Conservation (phyloP, 2,329 filamentous ascomycete species). For the Talaromyces sp. region DNA sequence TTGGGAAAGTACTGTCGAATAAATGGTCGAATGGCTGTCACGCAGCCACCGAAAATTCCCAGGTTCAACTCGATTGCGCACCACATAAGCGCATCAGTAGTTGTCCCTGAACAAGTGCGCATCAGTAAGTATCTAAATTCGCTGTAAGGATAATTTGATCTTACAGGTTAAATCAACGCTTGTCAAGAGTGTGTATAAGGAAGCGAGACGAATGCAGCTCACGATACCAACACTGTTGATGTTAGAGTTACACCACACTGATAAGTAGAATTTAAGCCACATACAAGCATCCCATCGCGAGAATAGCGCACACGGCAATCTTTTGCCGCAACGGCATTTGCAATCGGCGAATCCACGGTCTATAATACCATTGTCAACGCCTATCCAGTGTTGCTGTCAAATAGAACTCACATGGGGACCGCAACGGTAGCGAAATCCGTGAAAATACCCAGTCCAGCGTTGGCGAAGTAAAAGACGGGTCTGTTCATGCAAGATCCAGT, state of each 20-base stretch:
- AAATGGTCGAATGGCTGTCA: constrained; percentile 34
- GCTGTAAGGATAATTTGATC: too few relatives aligned
- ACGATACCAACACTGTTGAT: constrained; percentile 30
- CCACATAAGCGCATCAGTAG: constrained; percentile 30
- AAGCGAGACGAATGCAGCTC: constrained; percentile 32
- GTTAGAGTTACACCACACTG: background rate
- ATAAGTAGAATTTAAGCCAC: constrained; percentile 3
- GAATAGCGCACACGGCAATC: constrained; percentile 30
- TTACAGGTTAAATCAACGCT: constrained; percentile 31
- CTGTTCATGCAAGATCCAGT: constrained; percentile 29
- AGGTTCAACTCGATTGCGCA: constrained; percentile 34
- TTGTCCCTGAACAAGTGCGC: constrained; percentile 28
- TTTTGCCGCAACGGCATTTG: constrained; percentile 36
- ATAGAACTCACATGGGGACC: constrained; percentile 29
- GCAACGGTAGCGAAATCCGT: constrained; percentile 34
- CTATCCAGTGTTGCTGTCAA: background rate
- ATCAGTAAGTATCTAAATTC: too few relatives aligned
- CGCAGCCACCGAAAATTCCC: constrained; percentile 31
- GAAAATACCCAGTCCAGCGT: constrained; percentile 31
- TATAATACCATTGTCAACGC: constrained; percentile 11
- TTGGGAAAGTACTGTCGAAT: constrained; percentile 31
- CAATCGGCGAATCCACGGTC: constrained; percentile 32
- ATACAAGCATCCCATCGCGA: constrained; percentile 34
- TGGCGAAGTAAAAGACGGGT: constrained; percentile 35
- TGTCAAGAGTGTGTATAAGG: constrained; percentile 24